Conservation (phyloP, 352 stramenopile genomes). For the Pythium brachiatum region DNA sequence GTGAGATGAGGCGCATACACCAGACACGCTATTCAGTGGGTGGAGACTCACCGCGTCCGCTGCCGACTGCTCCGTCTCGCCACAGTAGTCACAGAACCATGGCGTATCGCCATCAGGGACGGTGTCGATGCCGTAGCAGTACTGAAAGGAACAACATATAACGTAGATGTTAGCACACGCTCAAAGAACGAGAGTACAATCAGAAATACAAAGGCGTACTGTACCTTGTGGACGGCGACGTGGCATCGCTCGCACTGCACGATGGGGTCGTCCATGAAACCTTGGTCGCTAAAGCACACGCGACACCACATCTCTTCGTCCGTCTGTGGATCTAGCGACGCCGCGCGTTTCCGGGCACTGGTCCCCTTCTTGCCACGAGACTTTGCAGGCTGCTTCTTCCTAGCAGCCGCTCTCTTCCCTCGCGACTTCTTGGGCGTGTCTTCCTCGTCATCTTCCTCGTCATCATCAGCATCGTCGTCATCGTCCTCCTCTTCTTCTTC, state of each 20-base stretch:
- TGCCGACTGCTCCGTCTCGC: slow-evolving; percentile 35
- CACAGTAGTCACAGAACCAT: slow-evolving; percentile 86
- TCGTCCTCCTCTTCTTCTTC: slow-evolving; percentile 28
- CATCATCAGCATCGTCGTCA: slow-evolving; percentile 35
- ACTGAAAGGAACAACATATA: slow-evolving; percentile 36
- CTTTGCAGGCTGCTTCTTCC: slow-evolving; percentile 30
- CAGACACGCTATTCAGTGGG: slow-evolving; percentile 1
- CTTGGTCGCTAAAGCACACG: slow-evolving; percentile 87
- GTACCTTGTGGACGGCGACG: slow-evolving; percentile 83
- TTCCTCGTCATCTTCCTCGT: slow-evolving; percentile 40
- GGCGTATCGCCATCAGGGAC: slow-evolving; percentile 79
- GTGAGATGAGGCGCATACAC: neutral
- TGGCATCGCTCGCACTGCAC: slow-evolving; percentile 86
- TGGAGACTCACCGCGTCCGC: slow-evolving; percentile 42
- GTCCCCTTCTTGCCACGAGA: slow-evolving; percentile 15
- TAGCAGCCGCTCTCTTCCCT: slow-evolving; percentile 37
- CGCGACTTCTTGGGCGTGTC: slow-evolving; percentile 36
- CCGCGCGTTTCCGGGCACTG: slow-evolving; percentile 29
- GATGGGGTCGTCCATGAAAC: slow-evolving; percentile 84
- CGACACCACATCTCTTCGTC: slow-evolving; percentile 89
- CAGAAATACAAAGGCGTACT: slow-evolving; percentile 29
- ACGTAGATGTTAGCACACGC: neutral
- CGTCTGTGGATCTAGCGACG: slow-evolving; percentile 50
- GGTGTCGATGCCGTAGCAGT: slow-evolving; percentile 83
- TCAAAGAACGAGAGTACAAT: neutral